Conservation (phyloP, 148 eudicot species). For the Fagopyrum homotropicum region DNA sequence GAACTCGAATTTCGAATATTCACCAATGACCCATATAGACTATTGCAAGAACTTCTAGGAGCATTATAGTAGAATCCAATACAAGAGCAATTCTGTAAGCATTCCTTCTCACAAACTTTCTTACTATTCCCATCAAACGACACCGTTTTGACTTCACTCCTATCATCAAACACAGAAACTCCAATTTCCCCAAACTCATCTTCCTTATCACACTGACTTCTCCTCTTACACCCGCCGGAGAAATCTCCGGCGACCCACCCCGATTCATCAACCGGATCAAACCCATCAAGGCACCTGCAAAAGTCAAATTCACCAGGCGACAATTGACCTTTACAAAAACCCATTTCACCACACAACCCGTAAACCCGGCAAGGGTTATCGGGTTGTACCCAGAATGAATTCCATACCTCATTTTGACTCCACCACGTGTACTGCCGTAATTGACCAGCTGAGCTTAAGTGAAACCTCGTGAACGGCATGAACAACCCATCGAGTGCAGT, state of each 20-base stretch:
- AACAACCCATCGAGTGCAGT: slow-evolving; percentile 26
- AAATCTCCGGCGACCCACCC: slow-evolving; percentile 54
- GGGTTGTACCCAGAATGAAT: slow-evolving; percentile 73
- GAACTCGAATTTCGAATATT: slow-evolving; percentile 50
- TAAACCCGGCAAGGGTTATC: slow-evolving; percentile 48
- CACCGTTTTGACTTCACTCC: slow-evolving; percentile 13
- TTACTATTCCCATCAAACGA: slow-evolving; percentile 30
- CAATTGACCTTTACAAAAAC: slow-evolving; percentile 31
- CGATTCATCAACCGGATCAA: slow-evolving; percentile 32
- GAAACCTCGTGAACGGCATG: slow-evolving; percentile 51
- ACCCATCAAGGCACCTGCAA: slow-evolving; percentile 49
- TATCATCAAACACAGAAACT: slow-evolving; percentile 35
- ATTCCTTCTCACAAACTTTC: slow-evolving; percentile 37
- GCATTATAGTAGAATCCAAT: slow-evolving; percentile 40
- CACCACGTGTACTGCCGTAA: slow-evolving; percentile 66
- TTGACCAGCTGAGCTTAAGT: slow-evolving; percentile 38
- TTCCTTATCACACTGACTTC: slow-evolving; percentile 10
- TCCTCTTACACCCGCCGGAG: slow-evolving; percentile 51
- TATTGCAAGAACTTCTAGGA: slow-evolving; percentile 35
- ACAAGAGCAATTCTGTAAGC: slow-evolving; percentile 65
- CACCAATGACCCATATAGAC: slow-evolving; percentile 38
- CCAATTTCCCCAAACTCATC: slow-evolving; percentile 66
- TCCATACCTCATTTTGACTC: slow-evolving; percentile 52
- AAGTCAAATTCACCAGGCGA: slow-evolving; percentile 13
- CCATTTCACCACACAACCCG: slow-evolving; percentile 56